Base-by-base conservation (phyloP, 192 early-diverging fungal species). In the Ambispora gerdemannii region DNA sequence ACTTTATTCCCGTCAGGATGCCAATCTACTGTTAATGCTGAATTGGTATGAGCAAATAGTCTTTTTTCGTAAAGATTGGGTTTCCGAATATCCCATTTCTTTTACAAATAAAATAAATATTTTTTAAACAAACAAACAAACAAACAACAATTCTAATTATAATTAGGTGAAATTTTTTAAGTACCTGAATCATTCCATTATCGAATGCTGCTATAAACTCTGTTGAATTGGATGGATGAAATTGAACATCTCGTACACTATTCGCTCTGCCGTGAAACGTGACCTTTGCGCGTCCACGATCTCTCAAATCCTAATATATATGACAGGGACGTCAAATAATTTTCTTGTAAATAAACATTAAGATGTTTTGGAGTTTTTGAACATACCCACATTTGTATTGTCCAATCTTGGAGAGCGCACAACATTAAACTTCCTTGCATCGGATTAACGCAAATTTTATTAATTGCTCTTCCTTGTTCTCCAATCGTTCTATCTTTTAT, bases 171-270 rank as follows among this genome's bases (percentile, higher is more conserved):
- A 58, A 22, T 64, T 64, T 15, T 35, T 25, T 30, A 13, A 27
- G 32, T 81, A 88, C 89, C 80, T 90, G 89, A 30, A 90, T 80
- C 11, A 76, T 85, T 20, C 92, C 92, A 63, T 87, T 93, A 32
- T 94, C 92, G 72, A 92, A 92, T 0, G 86, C 92, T 28, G 92
- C 89, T 19, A 82, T 88, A 72, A 94, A 90, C 65, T 92, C 89
- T 67, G 73, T 75, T 24, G 72, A 53, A 51, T 75, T 75, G 3
- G 80, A 63, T 0, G 89, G 87, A 74, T 83, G 86, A 72, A 94
- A 94, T 55, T 91, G 89, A 0, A 90, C 86, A 73, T 94, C 92
- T 34, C 92, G 74, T 20, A 93, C 92, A 71, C 80, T 79, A 38
- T 94, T 91, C 20, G 87, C 85, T 51, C 86, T 89, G 32, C 90